These are phyloP conservation scores for Avena sativa DNA, from an alignment of 176 grass and related monocot species.

Conservation along the genomic window DNA sequence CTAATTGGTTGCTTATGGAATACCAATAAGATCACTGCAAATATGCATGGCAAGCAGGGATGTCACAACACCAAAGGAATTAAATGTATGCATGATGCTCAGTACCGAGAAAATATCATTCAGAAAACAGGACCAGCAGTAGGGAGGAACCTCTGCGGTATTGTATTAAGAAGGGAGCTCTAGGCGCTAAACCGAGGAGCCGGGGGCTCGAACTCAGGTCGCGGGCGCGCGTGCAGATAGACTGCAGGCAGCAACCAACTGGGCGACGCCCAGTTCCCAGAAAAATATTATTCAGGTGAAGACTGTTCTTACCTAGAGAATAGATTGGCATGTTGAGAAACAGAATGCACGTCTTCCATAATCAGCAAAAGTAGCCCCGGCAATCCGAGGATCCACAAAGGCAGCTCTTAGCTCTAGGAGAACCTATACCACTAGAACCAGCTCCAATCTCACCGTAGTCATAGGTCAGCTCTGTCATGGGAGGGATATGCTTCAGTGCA, in stretches of 20 bases:
- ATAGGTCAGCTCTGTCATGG: constrained; percentile 89
- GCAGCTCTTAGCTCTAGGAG: constrained; percentile 69
- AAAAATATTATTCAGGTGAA: background rate
- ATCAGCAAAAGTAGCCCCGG: constrained; percentile 66
- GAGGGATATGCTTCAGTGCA: constrained; percentile 92
- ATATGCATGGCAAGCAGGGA: background rate
- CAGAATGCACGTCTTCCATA: constrained; percentile 35
- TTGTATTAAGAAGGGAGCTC: no score
- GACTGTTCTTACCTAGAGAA: constrained; percentile 33
- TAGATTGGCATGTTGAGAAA: constrained; percentile 25
- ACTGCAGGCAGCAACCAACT: no score
- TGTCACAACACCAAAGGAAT: no score
- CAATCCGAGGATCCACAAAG: constrained; percentile 77
- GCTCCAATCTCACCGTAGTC: constrained; percentile 69
- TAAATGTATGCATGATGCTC: background rate
- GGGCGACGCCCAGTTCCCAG: no score
- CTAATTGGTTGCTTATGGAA: constrained; percentile 14
- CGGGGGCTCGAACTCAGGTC: no score
- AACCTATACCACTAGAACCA: constrained; percentile 40
- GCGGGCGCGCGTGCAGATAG: no score
- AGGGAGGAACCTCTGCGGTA: no score
- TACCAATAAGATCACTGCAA: background rate
- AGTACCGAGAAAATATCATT: background rate
- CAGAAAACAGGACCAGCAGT: no score
- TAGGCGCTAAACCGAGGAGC: no score